Conservation (phyloP, 805 yeast genomes). For the Kuraishia borneana region DNA sequence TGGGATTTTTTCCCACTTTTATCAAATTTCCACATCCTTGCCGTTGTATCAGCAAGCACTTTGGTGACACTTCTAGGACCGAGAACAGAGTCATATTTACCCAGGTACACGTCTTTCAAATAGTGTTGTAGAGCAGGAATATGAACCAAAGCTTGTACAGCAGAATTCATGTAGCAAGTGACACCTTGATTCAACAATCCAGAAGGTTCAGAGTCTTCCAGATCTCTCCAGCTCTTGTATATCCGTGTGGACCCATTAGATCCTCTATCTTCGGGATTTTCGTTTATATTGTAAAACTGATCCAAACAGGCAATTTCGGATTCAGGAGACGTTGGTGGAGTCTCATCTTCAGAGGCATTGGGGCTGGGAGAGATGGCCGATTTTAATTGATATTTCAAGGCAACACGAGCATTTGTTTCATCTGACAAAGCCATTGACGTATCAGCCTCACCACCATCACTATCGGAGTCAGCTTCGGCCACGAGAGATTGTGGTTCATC, state of each 20-base stretch:
- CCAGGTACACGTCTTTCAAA: slow-evolving; percentile 49
- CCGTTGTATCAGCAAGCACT: slow-evolving; percentile 55
- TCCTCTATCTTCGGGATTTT: slow-evolving; percentile 49
- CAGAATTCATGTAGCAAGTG: slow-evolving; percentile 94
- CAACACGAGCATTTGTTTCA: too few relatives aligned
- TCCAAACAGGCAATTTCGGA: slow-evolving; percentile 16
- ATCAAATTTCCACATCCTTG: slow-evolving; percentile 57
- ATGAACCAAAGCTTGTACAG: slow-evolving; percentile 83
- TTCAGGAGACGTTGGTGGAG: slow-evolving; percentile 22
- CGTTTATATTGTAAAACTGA: slow-evolving; percentile 49
- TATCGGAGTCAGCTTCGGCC: not conserved
- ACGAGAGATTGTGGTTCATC: too few relatives aligned
- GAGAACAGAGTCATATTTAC: slow-evolving; percentile 35
- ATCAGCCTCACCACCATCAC: too few relatives aligned
- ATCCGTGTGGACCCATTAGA: slow-evolving; percentile 48
- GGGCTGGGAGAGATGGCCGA: slow-evolving; percentile 4
- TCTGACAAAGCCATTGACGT: too few relatives aligned
- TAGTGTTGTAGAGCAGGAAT: slow-evolving; percentile 87
- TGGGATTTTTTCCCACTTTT: slow-evolving; percentile 24
- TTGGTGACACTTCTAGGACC: slow-evolving; percentile 50
- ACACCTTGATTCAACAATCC: slow-evolving; percentile 90
- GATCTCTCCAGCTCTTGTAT: slow-evolving; percentile 60
- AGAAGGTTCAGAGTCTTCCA: slow-evolving; percentile 31
- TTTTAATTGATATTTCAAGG: too few relatives aligned
- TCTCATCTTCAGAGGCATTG: slow-evolving; percentile 10